A percentile compares a stretch with the other conserved stretches of the same genome.
phyloP scores from a whole-genome alignment of 352 stramenopile species.

The Globisporangium alternatum region DNA sequence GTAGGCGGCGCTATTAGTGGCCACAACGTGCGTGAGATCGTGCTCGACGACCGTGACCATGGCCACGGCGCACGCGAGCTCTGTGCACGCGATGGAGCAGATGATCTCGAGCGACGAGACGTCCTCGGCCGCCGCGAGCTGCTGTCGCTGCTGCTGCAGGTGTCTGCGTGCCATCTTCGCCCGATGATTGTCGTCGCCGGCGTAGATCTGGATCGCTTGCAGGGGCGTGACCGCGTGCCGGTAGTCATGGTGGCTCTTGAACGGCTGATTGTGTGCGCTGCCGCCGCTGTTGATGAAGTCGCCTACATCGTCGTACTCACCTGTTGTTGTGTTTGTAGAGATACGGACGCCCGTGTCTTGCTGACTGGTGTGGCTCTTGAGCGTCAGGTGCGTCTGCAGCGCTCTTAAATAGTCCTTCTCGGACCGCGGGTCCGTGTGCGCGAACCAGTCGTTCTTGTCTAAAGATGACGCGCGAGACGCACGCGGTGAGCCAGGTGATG shows the following conservation, averaged over 20 bases:
- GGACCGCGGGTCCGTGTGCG: slow-evolving; percentile 14
- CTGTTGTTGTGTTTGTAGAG: background rate
- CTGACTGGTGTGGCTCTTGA: background rate
- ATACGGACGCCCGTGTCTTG: background rate
- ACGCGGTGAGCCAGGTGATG: background rate
- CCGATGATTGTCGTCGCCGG: slow-evolving; percentile 15
- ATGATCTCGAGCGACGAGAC: slow-evolving; percentile 26
- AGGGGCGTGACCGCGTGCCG: background rate
- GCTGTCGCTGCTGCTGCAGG: slow-evolving; percentile 9
- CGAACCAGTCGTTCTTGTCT: slow-evolving; percentile 7
- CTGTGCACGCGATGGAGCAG: slow-evolving; percentile 18
- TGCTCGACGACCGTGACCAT: slow-evolving; percentile 21
- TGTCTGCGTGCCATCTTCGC: slow-evolving; percentile 15
- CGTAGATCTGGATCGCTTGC: background rate
- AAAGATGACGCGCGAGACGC: background rate
- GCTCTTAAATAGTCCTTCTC: slow-evolving; percentile 13
- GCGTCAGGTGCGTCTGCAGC: slow-evolving; percentile 13
- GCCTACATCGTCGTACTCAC: slow-evolving; percentile 1
- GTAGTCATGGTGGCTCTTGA: background rate
- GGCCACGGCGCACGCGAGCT: slow-evolving; percentile 16
- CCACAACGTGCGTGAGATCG: slow-evolving; percentile 15
- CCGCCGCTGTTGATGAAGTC: slow-evolving; percentile 6
- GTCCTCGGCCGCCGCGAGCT: slow-evolving; percentile 9
- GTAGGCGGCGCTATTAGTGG: slow-evolving; percentile 14
- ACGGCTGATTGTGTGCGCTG: background rate